Base-by-base conservation (phyloP, 2,329 filamentous ascomycete genomes). In the Aspergillus puulaauensis region DNA sequence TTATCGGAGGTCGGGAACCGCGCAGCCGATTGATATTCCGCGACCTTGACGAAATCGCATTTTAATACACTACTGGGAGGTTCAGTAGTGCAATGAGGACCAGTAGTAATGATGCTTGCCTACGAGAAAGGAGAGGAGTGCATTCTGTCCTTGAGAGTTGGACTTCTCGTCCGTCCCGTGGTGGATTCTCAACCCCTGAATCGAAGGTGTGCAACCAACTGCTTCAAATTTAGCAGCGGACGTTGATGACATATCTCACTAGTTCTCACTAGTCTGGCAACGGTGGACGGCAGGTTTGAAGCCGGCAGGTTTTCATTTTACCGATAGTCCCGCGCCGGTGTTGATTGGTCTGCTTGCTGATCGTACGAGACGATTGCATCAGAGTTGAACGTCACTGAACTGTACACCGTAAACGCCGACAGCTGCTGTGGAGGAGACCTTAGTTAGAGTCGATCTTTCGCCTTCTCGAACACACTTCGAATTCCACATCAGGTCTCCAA, bases 201-300 rank as follows among this genome's bases (percentile, higher is more conserved):
- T 49, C 47, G 43, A 48, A 43, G 50, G 37, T 31, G 40, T 37
- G 17, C 46, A 40, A 27, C 12, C 46, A 40, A 27, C 12, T 41
- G 50, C 50, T 52, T 45, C 39, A 50, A 41, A 53, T 49, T 56
- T 63, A 61, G 56, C 39, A 52, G 17, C 40, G 33, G 31, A 8
- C 15, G 31, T 27, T 37, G 51, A 58, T 60, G 60, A 62, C 57
- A 60, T 58, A 59, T 58, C 51, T 57, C 52, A 44, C 61, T 62
- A 59, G 53, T 58, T 21, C 19, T 49, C 21, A 31, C 53, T 64
- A 58, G 61, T 33, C 35, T 53, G 43, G 15, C 41, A 12, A 41
- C 51, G 33, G 19, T 6, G 31, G 17, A 33, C 41, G 44, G 33
- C 27, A 31, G 27, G 27, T 11, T 31, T 31, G 27, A 31, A 31